A percentile compares a stretch with the other conserved stretches of the same genome.
Conservation (phyloP, 805 yeast species). For the Scheffersomyces spartinae region DNA sequence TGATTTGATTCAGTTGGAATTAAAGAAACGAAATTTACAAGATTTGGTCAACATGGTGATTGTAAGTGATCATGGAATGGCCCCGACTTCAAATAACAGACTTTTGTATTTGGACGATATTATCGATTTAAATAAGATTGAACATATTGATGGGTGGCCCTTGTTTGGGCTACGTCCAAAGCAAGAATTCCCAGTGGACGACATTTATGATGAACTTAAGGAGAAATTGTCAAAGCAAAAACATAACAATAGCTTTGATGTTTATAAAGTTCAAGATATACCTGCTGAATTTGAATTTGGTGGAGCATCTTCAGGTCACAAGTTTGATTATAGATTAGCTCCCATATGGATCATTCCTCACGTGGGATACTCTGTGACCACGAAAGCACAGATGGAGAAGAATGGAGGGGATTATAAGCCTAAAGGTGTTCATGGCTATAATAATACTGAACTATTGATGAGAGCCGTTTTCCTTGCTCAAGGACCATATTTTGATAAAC, state of each 20-base stretch:
- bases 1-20: slow-evolving; percentile 32
- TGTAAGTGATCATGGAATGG: slow-evolving; percentile 92
- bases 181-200: slow-evolving; percentile 24
- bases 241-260: slow-evolving; percentile 27
- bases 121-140: slow-evolving; percentile 40
- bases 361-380: slow-evolving; percentile 67
- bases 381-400: slow-evolving; percentile 42
- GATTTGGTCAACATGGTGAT: slow-evolving; percentile 63
- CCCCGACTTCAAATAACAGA: slow-evolving; percentile 67
- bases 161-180: slow-evolving; percentile 62
- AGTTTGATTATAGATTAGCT: slow-evolving; percentile 54
- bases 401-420: slow-evolving; percentile 42
- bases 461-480: slow-evolving; percentile 67
- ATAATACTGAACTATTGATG: slow-evolving; percentile 69
- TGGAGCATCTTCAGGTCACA: slow-evolving; percentile 14
- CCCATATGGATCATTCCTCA: slow-evolving; percentile 81
- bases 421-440: slow-evolving; percentile 78
- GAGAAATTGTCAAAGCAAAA: slow-evolving; percentile 16
- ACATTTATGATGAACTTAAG: slow-evolving; percentile 33
- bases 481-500: slow-evolving; percentile 62
- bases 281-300: slow-evolving; percentile 48
- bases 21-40: slow-evolving; percentile 44
- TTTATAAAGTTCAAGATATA: slow-evolving; percentile 45
- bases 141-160: slow-evolving; percentile 79
- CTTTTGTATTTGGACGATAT: slow-evolving; percentile 65